Evolutionary conservation across 2,329 filamentous ascomycete genomes (phyloP).

Genomic region (Aspergillus awamori): DNA sequence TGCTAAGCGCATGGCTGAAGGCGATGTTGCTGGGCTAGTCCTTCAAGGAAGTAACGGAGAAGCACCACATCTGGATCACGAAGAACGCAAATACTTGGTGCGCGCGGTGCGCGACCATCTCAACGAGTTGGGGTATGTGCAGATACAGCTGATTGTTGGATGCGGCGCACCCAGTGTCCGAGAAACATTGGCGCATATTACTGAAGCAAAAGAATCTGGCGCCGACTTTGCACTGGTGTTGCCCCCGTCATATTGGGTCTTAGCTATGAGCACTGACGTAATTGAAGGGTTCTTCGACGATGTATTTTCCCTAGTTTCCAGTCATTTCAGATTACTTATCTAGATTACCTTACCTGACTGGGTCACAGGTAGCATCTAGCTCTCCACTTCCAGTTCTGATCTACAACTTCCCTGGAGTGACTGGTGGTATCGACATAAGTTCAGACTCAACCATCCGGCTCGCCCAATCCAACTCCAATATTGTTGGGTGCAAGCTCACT

Average conservation of each 20-base stretch:
- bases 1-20: conserved; percentile 54
- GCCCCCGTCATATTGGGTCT: conserved; percentile 70
- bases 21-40: conserved; percentile 68
- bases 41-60: conserved; percentile 76
- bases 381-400: conserved; percentile 50
- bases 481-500: conserved; percentile 66
- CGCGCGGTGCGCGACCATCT: conserved; percentile 2
- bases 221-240: conserved; percentile 72
- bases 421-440: conserved; percentile 60
- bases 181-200: conserved; percentile 66
- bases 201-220: conserved; percentile 65
- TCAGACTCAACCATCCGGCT: conserved; percentile 60
- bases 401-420: conserved; percentile 67
- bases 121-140: neutral
- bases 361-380: no score
- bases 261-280: conserved; percentile 61
- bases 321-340: no score
- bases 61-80: conserved; percentile 69
- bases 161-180: conserved; percentile 69
- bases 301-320: conserved; percentile 35
- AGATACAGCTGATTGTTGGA: conserved; percentile 56
- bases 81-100: conserved; percentile 54
- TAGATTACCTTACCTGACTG: no score
- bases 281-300: conserved; percentile 62
- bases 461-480: conserved; percentile 55